phyloP scores from a whole-genome alignment of 352 stramenopile species.

The Globisporangium camurandrum region DNA sequence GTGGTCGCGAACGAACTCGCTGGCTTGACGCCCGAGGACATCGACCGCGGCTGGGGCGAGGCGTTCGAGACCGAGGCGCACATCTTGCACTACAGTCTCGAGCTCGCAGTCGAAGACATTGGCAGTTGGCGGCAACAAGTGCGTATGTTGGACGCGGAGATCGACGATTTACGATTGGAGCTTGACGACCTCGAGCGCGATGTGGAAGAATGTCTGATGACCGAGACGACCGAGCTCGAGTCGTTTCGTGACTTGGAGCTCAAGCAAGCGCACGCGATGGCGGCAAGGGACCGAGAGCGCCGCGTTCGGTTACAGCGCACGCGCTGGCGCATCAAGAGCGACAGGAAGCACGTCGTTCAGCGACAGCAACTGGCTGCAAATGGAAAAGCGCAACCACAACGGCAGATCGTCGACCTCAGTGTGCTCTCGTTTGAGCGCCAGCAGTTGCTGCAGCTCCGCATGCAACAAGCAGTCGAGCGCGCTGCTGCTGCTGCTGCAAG shows the following conservation, averaged over 20 bases:
- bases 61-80: conserved; percentile 76
- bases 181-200: conserved; percentile 78
- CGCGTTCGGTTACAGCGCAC: conserved; percentile 49
- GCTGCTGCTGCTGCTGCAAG: conserved; percentile 17
- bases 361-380: conserved; percentile 30
- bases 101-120: conserved; percentile 78
- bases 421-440: conserved; percentile 54
- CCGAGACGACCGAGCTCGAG: conserved; percentile 60
- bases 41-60: conserved; percentile 70
- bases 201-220: conserved; percentile 53
- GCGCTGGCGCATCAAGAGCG: conserved; percentile 52
- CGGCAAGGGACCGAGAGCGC: conserved; percentile 24
- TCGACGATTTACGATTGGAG: conserved; percentile 63
- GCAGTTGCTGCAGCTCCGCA: conserved; percentile 31
- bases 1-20: conserved; percentile 66
- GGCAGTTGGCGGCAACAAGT: conserved; percentile 48
- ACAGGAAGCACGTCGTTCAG: conserved; percentile 44
- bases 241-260: conserved; percentile 51
- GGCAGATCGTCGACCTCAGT: conserved; percentile 40
- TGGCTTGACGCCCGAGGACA: conserved; percentile 53
- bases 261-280: conserved; percentile 30
- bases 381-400: conserved; percentile 27
- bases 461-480: conserved; percentile 35
- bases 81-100: conserved; percentile 51
- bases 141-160: conserved; percentile 60